phyloP scores from a whole-genome alignment of 352 stramenopile species.

The Pythium sp. region DNA sequence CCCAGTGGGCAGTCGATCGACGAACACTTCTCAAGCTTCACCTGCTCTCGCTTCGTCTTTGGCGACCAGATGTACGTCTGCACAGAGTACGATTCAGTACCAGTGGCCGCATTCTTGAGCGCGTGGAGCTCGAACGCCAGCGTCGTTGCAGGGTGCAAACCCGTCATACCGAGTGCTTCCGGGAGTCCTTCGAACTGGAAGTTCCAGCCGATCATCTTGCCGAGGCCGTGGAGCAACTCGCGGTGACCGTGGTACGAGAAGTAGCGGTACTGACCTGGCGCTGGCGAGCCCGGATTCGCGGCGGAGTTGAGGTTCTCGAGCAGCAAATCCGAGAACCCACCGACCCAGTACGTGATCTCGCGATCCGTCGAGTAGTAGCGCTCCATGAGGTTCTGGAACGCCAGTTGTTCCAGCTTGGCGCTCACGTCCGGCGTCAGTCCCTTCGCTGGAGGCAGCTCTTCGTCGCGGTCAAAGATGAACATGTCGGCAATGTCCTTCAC shows the following conservation, averaged over 20 bases:
- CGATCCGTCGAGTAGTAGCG: conserved; percentile 79
- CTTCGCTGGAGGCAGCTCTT: conserved; percentile 47
- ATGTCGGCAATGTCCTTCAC: conserved; percentile 85
- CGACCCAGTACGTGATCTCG: conserved; percentile 82
- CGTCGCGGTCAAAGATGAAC: conserved; percentile 78
- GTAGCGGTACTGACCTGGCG: conserved; percentile 57
- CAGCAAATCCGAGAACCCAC: conserved; percentile 67
- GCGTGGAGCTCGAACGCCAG: conserved; percentile 83
- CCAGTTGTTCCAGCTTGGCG: conserved; percentile 56
- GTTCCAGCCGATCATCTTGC: conserved; percentile 77
- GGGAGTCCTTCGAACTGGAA: conserved; percentile 73
- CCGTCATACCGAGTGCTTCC: conserved; percentile 57
- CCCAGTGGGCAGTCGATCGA: conserved; percentile 57
- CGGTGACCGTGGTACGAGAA: conserved; percentile 83
- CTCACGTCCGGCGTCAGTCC: conserved; percentile 56
- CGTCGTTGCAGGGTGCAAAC: conserved; percentile 68
- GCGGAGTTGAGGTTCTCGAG: conserved; percentile 56
- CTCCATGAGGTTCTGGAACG: conserved; percentile 85
- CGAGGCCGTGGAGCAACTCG: conserved; percentile 71
- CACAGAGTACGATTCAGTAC: conserved; percentile 56
- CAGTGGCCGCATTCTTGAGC: conserved; percentile 13
- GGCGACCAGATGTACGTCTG: conserved; percentile 79
- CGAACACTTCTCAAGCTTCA: conserved; percentile 80
- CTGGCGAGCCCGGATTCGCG: conserved; percentile 48
- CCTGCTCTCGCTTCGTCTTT: conserved; percentile 55